Base-by-base conservation (phyloP, 176 grass and related monocot species). In the Carex pumila region DNA sequence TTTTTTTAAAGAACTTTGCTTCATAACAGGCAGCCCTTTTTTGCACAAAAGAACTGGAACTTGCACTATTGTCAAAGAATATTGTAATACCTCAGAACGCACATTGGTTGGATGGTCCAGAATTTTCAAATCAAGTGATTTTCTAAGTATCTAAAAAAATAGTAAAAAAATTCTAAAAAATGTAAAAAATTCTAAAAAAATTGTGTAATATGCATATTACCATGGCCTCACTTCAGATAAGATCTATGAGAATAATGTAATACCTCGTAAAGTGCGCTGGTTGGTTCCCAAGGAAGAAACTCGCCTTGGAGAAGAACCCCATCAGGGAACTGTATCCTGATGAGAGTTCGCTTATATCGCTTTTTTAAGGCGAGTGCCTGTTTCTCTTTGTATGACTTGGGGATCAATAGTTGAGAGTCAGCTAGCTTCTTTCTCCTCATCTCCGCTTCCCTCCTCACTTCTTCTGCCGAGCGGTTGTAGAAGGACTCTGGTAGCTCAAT, bases 321-420 rank as follows among this genome's bases (percentile, higher is more conserved):
- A 74, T 99, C 96, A 52, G 96, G 96, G 83, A 99, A 99, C 70
- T 99, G 93, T 83, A 99, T 75, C 66, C 96, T 88, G 19, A 99
- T 85, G 31, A 99, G 65, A 79, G 88, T 82, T 83, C 89, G 80
- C 34, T 88, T 93, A 77, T 93, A 92, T 76, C 88, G 94, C 78
- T 90, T 91, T 53, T 86, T 87, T 84, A 89, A 80, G 81, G 93
- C 88, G 55, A 93, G 47, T 65, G 89, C 86, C 81, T 93, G 93
- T 78, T 99, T 99, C 86, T 95, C 96, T 78, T 86, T 87, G 69
- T 92, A 99, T 55, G 96, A 99, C 84, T 94, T 95, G 4, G 96
- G 96, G 87, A 99, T 88, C 36, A 99, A 60, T 75, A 99, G 78
- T 30, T 90, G 86, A 71, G 96, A 99, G 71, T 90, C 88, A 53